These are phyloP conservation scores for Sporisorium iseilematis-ciliati DNA, from an alignment of 1,284 basidiomycete species.

Conservation along the genomic window DNA sequence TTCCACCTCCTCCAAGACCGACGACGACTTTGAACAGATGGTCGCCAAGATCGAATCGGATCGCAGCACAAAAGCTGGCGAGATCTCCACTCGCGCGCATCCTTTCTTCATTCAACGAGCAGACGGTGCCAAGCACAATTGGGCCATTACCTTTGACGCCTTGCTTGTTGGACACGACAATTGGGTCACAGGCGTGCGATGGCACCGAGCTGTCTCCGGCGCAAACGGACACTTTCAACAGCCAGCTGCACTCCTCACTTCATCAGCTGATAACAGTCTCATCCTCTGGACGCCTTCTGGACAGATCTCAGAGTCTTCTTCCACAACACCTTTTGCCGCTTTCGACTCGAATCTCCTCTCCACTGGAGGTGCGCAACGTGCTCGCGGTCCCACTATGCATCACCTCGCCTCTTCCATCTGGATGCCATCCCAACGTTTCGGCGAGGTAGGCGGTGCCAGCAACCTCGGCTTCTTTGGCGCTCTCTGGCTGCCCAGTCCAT, in stretches of 20 bases:
- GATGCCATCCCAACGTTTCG: conserved; percentile 65
- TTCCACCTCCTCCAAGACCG: conserved; percentile 2
- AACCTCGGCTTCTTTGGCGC: conserved; percentile 65
- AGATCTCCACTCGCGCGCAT: conserved; percentile 54
- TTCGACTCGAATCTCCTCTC: conserved; percentile 73
- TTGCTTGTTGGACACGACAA: conserved; percentile 66
- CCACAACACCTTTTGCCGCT: conserved; percentile 25
- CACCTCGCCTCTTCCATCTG: conserved; percentile 59
- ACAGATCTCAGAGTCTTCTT: not conserved
- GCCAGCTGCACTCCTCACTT: conserved; percentile 65
- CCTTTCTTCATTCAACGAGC: conserved; percentile 18
- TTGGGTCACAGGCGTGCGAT: conserved; percentile 65
- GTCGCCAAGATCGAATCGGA: conserved; percentile 60
- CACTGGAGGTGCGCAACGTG: conserved; percentile 26
- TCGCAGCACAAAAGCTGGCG: conserved; percentile 35
- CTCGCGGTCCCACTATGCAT: conserved; percentile 60
- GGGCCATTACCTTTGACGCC: conserved; percentile 65
- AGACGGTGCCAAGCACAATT: conserved; percentile 24
- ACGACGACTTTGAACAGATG: conserved; percentile 64
- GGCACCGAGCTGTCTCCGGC: conserved; percentile 45
- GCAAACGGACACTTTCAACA: conserved; percentile 17
- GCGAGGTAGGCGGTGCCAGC: conserved; percentile 65
- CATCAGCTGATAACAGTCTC: conserved; percentile 65
- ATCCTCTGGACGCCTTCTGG: conserved; percentile 66
- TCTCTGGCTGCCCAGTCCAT: conserved; percentile 51